Conservation (phyloP, 768 basidiomycete species). For the Lactifluus piperatus region DNA sequence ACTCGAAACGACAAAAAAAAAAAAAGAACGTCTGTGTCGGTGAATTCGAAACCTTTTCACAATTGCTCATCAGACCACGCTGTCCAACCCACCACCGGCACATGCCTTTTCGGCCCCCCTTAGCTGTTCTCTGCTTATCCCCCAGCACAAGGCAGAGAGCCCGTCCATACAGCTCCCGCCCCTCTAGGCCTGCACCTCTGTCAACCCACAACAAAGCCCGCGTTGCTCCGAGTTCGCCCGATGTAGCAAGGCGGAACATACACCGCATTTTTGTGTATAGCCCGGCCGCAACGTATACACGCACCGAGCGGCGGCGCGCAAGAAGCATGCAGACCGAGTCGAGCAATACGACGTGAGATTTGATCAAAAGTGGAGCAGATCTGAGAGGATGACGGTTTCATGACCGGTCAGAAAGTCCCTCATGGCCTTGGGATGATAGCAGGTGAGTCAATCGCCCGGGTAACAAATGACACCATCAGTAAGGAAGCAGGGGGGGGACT, state of each 20-base stretch:
- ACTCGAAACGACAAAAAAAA: no score
- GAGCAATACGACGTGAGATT: constrained; percentile 49
- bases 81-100: constrained; percentile 60
- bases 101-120: constrained; percentile 43
- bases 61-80: constrained; percentile 29
- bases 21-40: not conserved
- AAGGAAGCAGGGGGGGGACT: constrained; percentile 6
- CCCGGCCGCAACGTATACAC: constrained; percentile 55
- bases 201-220: constrained; percentile 29
- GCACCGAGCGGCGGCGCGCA: constrained; percentile 30
- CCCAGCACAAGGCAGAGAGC: constrained; percentile 29
- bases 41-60: constrained; percentile 1
- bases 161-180: constrained; percentile 20
- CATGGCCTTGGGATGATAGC: not conserved
- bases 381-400: constrained; percentile 58
- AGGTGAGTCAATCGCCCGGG: not conserved
- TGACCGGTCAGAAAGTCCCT: constrained; percentile 28
- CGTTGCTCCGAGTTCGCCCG: constrained; percentile 33
- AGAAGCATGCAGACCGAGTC: constrained; percentile 44
- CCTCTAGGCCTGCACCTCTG: constrained; percentile 30
- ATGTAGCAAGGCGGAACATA: constrained; percentile 46
- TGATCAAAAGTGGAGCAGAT: constrained; percentile 63
- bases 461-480: constrained; percentile 1
- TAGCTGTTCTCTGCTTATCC: constrained; percentile 40
- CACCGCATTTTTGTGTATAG: constrained; percentile 45